Percentiles rank a stretch among this genome's conserved stretches.
Conservation (phyloP, 1,139 yeast species). For the Oligophagozyma castellii region DNA sequence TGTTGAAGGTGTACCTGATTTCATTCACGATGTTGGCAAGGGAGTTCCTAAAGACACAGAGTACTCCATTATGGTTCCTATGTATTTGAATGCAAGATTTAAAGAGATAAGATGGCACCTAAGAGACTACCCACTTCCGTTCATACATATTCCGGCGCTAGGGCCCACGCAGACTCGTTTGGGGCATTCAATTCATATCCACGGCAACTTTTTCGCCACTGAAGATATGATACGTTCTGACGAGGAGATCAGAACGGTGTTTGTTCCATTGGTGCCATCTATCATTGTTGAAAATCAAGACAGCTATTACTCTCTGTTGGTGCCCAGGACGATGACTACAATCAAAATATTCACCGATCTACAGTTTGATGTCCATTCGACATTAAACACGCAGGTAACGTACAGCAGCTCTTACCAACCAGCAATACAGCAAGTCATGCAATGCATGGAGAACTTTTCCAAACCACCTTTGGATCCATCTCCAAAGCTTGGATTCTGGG, state of each 20-base stretch:
- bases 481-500: slow-evolving; percentile 72
- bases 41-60: slow-evolving; percentile 62
- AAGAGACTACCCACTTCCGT: slow-evolving; percentile 53
- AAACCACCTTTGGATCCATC: slow-evolving; percentile 79
- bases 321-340: slow-evolving; percentile 67
- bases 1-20: slow-evolving; percentile 39
- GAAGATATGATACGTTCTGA: slow-evolving; percentile 35
- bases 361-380: slow-evolving; percentile 40
- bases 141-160: slow-evolving; percentile 30
- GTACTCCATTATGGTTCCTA: slow-evolving; percentile 59
- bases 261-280: slow-evolving; percentile 48
- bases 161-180: slow-evolving; percentile 24
- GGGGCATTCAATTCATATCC: slow-evolving; percentile 25
- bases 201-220: slow-evolving; percentile 41
- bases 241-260: slow-evolving; percentile 43
- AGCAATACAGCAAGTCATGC: slow-evolving; percentile 69
- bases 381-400: slow-evolving; percentile 50
- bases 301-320: slow-evolving; percentile 41
- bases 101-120: slow-evolving; percentile 45
- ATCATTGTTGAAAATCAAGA: slow-evolving; percentile 27
- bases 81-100: slow-evolving; percentile 33
- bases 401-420: slow-evolving; percentile 87
- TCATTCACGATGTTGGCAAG: slow-evolving; percentile 61
- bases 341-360: slow-evolving; percentile 61
- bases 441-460: slow-evolving; percentile 69